These are phyloP conservation scores for Trichomonas vaginalis DNA, from an alignment of 208 protist species.

Conservation along the genomic window DNA sequence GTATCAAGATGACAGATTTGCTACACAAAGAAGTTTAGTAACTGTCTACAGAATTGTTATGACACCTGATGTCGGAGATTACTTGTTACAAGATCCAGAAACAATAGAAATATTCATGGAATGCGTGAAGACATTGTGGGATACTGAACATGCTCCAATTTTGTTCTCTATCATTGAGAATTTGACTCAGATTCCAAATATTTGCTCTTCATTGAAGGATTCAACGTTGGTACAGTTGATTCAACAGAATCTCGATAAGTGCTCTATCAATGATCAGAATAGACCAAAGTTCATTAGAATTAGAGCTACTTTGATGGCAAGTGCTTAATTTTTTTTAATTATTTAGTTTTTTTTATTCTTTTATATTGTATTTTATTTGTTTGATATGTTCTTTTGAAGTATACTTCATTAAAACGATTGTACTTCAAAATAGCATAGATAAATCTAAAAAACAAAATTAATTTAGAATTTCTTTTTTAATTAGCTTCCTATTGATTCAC, in stretches of 20 bases:
- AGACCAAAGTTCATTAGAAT: conserved; percentile 7
- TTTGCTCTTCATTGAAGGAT: neutral
- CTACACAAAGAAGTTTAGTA: neutral
- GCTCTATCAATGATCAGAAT: neutral
- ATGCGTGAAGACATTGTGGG: neutral
- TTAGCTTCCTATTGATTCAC: no score
- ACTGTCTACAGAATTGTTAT: neutral
- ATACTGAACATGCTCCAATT: neutral
- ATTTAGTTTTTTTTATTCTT: no score
- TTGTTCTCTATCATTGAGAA: neutral
- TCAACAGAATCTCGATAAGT: neutral
- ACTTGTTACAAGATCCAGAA: neutral
- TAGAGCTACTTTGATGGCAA: neutral
- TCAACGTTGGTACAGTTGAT: neutral
- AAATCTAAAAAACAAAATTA: no score
- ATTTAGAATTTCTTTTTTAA: no score
- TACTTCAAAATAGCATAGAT: no score
- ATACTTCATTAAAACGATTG: no score
- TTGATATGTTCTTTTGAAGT: no score
- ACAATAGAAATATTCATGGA: neutral
- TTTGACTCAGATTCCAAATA: neutral
- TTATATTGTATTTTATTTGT: no score
- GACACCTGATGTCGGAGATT: neutral
- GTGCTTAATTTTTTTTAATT: no score
- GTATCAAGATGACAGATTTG: neutral